phyloP scores from a whole-genome alignment of 2,329 filamentous ascomycete species.

The Capronia americana region DNA sequence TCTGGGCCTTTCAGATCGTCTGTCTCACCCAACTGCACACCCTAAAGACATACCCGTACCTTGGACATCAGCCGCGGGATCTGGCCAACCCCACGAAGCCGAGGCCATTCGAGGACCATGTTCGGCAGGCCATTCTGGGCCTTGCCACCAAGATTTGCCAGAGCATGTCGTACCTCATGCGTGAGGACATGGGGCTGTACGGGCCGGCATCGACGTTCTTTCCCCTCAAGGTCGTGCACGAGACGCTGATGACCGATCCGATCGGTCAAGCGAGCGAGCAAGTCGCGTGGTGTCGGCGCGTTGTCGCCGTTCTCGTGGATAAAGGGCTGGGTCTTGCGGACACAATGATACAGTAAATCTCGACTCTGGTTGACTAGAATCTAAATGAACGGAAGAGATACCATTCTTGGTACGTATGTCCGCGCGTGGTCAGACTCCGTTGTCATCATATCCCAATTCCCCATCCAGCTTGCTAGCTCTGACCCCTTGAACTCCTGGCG shows the following conservation, averaged over 20 bases:
- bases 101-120: not conserved
- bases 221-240: slow-evolving; percentile 2
- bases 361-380: not conserved
- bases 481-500: no score
- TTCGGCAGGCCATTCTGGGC: not conserved
- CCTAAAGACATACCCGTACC: not conserved
- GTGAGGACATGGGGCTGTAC: slow-evolving; percentile 4
- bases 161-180: slow-evolving; percentile 2
- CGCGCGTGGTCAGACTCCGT: not conserved
- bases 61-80: no score
- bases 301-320: not conserved
- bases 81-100: no score
- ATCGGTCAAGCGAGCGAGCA: not conserved
- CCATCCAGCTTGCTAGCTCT: not conserved
- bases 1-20: slow-evolving; percentile 2
- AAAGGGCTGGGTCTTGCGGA: not conserved
- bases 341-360: not conserved
- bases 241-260: not conserved
- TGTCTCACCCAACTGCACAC: not conserved
- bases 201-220: not conserved
- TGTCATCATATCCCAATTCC: not conserved
- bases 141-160: slow-evolving; percentile 1
- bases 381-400: not conserved
- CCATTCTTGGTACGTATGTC: not conserved
- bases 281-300: not conserved